A percentile compares a stretch with the other conserved stretches of the same genome.
These are phyloP conservation scores for Saksenaea vasiformis DNA, from an alignment of 371 early-diverging fungal species.

Conservation along the genomic window DNA sequence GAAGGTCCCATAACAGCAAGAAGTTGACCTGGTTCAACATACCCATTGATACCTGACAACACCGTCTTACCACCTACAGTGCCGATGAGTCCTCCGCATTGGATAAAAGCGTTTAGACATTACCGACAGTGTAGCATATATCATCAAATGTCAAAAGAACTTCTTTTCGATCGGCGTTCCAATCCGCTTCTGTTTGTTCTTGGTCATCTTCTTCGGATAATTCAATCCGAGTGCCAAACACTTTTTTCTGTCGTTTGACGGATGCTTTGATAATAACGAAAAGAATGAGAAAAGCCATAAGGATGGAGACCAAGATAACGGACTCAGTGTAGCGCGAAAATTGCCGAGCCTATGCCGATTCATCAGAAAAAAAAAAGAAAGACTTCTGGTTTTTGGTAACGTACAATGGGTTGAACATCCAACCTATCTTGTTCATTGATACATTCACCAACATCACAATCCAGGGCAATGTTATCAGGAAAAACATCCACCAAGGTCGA, in stretches of 20 bases:
- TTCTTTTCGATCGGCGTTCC: constrained; percentile 15
- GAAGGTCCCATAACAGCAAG: constrained; percentile 74
- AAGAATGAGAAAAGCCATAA: constrained; percentile 28
- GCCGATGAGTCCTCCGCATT: neutral
- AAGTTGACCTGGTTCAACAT: constrained; percentile 63
- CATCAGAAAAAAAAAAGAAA: neutral
- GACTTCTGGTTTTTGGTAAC: neutral
- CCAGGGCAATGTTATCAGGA: constrained; percentile 56
- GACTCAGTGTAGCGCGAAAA: constrained; percentile 45
- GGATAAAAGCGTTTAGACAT: neutral
- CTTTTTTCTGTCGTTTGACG: constrained; percentile 34
- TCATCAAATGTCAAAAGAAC: constrained; percentile 40
- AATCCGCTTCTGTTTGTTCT: constrained; percentile 10
- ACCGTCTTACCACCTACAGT: constrained; percentile 32
- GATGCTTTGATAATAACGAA: constrained; percentile 30
- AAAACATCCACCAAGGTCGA: constrained; percentile 54
- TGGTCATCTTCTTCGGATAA: constrained; percentile 26
- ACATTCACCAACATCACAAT: constrained; percentile 65
- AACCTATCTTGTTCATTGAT: constrained; percentile 50
- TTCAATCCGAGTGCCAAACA: constrained; percentile 40
- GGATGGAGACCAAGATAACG: constrained; percentile 32
- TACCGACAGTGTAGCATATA: constrained; percentile 34
- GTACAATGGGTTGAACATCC: constrained; percentile 43
- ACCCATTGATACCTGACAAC: constrained; percentile 50
- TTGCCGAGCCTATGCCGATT: constrained; percentile 21